Conservation (phyloP, 176 grass and related monocot genomes). For the Musa acuminata region DNA sequence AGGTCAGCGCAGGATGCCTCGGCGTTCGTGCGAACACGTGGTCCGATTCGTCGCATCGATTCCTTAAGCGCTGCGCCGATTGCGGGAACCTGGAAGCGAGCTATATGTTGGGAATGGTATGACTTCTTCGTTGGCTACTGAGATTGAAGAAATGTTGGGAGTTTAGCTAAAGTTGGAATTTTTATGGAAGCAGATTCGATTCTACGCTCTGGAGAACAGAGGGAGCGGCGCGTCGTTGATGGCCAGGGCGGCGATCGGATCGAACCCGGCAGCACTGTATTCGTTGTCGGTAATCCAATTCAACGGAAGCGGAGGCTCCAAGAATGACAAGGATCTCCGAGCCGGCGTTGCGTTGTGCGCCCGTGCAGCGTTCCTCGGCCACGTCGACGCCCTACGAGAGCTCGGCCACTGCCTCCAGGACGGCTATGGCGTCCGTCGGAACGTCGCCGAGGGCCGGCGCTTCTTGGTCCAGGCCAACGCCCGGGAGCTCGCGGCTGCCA, state of each 20-base stretch:
- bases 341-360: conserved; percentile 48
- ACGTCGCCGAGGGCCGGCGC: conserved; percentile 29
- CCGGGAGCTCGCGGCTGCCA: conserved; percentile 15
- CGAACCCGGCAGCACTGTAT: conserved; percentile 45
- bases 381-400: conserved; percentile 59
- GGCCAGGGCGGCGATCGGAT: conserved; percentile 35
- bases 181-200: conserved; percentile 29
- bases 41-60: conserved; percentile 40
- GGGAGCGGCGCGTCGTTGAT: conserved; percentile 31
- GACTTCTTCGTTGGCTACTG: not conserved
- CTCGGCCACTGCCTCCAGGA: conserved; percentile 75
- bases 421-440: conserved; percentile 48
- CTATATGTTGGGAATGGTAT: conserved; percentile 72
- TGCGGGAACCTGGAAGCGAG: conserved; percentile 55
- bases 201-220: conserved; percentile 48
- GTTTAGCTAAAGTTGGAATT: not conserved
- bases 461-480: conserved; percentile 54
- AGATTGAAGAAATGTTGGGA: not conserved
- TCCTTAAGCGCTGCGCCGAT: conserved; percentile 48
- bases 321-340: conserved; percentile 42
- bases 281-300: conserved; percentile 58
- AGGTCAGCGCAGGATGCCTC: conserved; percentile 25
- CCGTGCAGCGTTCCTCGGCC: conserved; percentile 45
- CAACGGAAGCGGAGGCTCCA: conserved; percentile 57
- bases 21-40: conserved; percentile 25